A percentile compares a stretch with the other conserved stretches of the same genome.
Conservation (phyloP, 305 asterid species). For the Fraxinus albicans region DNA sequence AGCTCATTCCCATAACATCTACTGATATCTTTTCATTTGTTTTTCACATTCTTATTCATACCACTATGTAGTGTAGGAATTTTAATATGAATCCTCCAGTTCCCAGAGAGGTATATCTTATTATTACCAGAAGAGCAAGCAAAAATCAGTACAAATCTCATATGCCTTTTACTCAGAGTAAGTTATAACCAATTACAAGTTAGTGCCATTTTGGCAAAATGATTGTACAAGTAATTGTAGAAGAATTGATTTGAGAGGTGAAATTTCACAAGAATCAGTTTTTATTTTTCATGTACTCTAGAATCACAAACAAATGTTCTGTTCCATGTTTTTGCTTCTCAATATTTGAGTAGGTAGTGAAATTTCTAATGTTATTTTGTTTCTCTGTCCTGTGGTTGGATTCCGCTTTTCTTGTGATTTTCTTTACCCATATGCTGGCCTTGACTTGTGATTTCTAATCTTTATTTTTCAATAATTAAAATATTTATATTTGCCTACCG, state of each 20-base stretch:
- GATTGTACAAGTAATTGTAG: not conserved
- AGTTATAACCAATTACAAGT: not conserved
- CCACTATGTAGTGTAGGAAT: not conserved
- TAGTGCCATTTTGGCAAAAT: not conserved
- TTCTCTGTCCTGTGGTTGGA: too few relatives aligned
- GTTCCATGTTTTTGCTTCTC: not conserved
- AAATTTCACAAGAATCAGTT: not conserved
- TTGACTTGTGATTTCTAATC: too few relatives aligned
- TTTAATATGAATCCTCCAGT: conserved; percentile 2
- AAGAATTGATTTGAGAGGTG: not conserved
- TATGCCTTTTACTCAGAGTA: not conserved
- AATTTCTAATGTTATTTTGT: too few relatives aligned
- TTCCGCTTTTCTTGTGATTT: too few relatives aligned
- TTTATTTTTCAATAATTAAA: too few relatives aligned
- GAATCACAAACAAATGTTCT: not conserved
- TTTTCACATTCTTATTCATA: conserved; percentile 5
- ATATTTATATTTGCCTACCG: too few relatives aligned
- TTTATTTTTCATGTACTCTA: not conserved
- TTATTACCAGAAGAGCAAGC: not conserved
- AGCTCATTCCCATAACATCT: conserved; percentile 22
- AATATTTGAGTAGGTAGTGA: not conserved
- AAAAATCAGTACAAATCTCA: not conserved
- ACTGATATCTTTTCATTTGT: not conserved
- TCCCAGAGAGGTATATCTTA: not conserved
- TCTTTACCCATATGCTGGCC: too few relatives aligned